Evolutionary conservation across 352 stramenopile species (phyloP), one percentile per base, ranked within the genome.

Genomic region (Elongisporangium senticosum): DNA sequence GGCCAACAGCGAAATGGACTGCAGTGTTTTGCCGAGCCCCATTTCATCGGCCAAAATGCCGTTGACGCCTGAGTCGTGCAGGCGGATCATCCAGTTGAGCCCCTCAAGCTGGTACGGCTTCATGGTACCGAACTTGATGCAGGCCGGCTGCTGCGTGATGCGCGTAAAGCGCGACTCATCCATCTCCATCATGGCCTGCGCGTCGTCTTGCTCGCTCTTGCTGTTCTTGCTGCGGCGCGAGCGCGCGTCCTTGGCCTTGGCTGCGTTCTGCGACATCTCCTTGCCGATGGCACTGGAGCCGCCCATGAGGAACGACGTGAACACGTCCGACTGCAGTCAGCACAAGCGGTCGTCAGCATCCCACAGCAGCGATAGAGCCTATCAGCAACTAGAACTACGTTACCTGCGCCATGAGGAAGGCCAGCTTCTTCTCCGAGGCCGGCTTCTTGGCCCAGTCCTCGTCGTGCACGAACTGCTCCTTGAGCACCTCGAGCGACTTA

Each of bases 1-100:
- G 37, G 95, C 96, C 24, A 99, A 83, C 47, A 99, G 72, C 19
- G 91, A 98, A 64, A 99, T 99, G 37, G 86, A 98, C 79, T 99
- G 97, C 21, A 99, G 79, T 5, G 97, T 99, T 68, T 97, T 97
- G 19, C 89, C 89, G 17, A 99, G 76, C 19, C 96, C 86, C 86
- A 95, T 95, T 58, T 95, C 86, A 51, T 95, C 86, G 1, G 86
- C 86, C 43, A 95, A 57, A 51, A 95, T 94, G 26, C 83, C 84
- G 61, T 94, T 96, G 15, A 93, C 83, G 0, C 83, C 86, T 15
- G 79, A 88, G 65, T 95, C 83, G 62, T 99, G 95, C 7, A 99
- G 81, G 28, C 97, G 76, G 79, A 97, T 92, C 85, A 96, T 93
- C 86, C 86, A 96, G 72, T 96, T 96, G 15, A 96, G 74, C 1